Conservation (phyloP, 495 filamentous ascomycete species). For the Aspergillus baeticus region DNA sequence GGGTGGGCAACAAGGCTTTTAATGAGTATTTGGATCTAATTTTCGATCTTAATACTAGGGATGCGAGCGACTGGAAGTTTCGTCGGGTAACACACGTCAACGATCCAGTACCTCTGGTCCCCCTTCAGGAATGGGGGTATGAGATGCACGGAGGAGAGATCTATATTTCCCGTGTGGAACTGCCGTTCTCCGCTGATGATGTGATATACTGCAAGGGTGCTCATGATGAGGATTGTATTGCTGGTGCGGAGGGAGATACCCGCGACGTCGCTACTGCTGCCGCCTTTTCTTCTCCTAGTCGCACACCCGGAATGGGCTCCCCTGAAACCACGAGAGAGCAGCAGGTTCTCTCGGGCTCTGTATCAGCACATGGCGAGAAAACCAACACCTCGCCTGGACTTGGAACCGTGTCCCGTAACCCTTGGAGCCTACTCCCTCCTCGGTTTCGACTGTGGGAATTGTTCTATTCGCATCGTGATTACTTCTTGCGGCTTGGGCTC, state of each 20-base stretch:
- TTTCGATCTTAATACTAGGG: conserved; percentile 52
- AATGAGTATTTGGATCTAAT: conserved; percentile 63
- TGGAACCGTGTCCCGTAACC: conserved; percentile 22
- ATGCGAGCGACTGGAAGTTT: conserved; percentile 46
- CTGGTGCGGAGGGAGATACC: conserved; percentile 42
- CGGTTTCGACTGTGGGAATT: conserved; percentile 80
- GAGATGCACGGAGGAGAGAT: conserved; percentile 81
- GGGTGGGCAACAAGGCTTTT: conserved; percentile 74
- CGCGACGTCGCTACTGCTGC: not conserved
- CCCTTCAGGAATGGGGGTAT: conserved; percentile 85
- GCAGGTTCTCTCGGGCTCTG: conserved; percentile 2
- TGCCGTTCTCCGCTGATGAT: conserved; percentile 67
- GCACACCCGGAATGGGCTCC: not conserved
- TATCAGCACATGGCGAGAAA: conserved; percentile 8
- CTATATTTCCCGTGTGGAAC: conserved; percentile 67
- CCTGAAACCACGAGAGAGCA: not conserved
- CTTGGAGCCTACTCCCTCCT: conserved; percentile 53
- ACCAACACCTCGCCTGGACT: conserved; percentile 2
- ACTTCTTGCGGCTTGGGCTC: conserved; percentile 89
- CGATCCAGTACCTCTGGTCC: conserved; percentile 88
- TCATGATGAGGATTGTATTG: conserved; percentile 68
- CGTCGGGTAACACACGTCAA: conserved; percentile 80
- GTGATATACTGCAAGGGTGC: conserved; percentile 70
- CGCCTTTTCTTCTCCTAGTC: not conserved
- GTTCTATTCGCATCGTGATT: conserved; percentile 94